phyloP scores from a whole-genome alignment of 805 yeast genomes.

The Ogataea dorogensis region DNA sequence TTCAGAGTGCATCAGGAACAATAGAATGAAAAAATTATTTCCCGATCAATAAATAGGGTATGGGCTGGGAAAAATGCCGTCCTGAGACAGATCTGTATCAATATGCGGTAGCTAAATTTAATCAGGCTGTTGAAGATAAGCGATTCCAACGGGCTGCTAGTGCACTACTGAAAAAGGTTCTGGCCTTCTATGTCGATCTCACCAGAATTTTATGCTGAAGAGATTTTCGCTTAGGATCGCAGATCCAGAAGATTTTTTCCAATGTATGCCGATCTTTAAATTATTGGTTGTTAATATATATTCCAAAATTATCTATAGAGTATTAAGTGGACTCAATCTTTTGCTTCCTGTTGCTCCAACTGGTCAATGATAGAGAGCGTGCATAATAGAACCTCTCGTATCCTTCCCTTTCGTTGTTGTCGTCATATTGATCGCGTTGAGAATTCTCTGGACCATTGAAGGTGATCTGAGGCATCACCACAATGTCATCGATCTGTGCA shows the following conservation, averaged over 20 bases:
- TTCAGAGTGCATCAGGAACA: neutral
- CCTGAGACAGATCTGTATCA: too few species aligned
- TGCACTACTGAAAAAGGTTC: too few species aligned
- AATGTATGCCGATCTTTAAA: neutral
- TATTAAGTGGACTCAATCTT: slow-evolving; percentile 18
- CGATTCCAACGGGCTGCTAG: too few species aligned
- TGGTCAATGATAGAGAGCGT: slow-evolving; percentile 30
- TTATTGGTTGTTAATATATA: neutral
- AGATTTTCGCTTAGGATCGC: neutral
- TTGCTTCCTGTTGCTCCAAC: slow-evolving; percentile 26
- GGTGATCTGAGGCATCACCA: slow-evolving; percentile 33
- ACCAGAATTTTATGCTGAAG: too few species aligned
- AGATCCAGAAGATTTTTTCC: neutral
- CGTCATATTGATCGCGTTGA: slow-evolving; percentile 30
- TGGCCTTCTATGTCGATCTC: too few species aligned
- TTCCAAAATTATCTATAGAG: slow-evolving; percentile 1
- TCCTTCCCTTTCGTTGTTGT: slow-evolving; percentile 29
- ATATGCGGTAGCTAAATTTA: too few species aligned
- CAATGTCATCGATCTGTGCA: slow-evolving; percentile 32
- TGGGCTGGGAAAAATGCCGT: too few species aligned
- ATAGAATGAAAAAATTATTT: neutral
- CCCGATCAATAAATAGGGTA: too few species aligned
- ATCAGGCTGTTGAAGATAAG: too few species aligned
- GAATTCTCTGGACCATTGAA: slow-evolving; percentile 28
- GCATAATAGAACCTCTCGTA: slow-evolving; percentile 31